A percentile compares a stretch with the other conserved stretches of the same genome.
Conservation (phyloP, 2,329 filamentous ascomycete genomes). For the Penicillium aurantiogriseum region DNA sequence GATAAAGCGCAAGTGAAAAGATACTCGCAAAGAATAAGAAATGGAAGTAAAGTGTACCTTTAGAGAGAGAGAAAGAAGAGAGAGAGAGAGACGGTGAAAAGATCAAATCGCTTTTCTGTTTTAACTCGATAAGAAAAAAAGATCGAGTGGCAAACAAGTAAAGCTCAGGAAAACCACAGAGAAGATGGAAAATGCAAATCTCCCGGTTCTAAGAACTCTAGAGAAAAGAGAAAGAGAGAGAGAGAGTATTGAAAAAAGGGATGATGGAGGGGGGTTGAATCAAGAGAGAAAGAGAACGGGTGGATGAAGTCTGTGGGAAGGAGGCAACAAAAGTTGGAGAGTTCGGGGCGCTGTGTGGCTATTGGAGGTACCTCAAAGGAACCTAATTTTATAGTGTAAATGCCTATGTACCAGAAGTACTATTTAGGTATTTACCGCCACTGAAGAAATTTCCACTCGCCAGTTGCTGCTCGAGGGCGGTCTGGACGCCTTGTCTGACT, state of each 20-base stretch:
- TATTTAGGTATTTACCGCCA: slow-evolving; percentile 9
- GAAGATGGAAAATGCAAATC: slow-evolving; percentile 30
- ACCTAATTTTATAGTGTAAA: neutral
- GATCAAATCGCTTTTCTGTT: slow-evolving; percentile 22
- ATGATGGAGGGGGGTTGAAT: slow-evolving; percentile 17
- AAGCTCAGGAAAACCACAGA: slow-evolving; percentile 17
- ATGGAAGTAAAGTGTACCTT: slow-evolving; percentile 14
- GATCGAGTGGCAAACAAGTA: slow-evolving; percentile 23
- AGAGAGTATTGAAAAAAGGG: slow-evolving; percentile 27
- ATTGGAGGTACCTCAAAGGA: neutral
- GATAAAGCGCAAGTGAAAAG: slow-evolving; percentile 13
- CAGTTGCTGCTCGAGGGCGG: slow-evolving; percentile 17
- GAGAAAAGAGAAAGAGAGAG: slow-evolving; percentile 26
- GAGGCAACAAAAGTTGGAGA: slow-evolving; percentile 28
- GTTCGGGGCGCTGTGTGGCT: slow-evolving; percentile 8
- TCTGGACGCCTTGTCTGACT: slow-evolving; percentile 13
- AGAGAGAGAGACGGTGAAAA: slow-evolving; percentile 26
- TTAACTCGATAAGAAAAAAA: slow-evolving; percentile 24
- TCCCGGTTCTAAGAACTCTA: slow-evolving; percentile 34
- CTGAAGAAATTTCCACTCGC: slow-evolving; percentile 17
- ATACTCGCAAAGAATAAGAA: slow-evolving; percentile 12
- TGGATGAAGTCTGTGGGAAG: slow-evolving; percentile 25
- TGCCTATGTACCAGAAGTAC: neutral
- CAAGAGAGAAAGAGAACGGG: slow-evolving; percentile 24
- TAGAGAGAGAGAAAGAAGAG: slow-evolving; percentile 5